Conservation (phyloP, 805 yeast species). For the Barnettozyma pratensis region DNA sequence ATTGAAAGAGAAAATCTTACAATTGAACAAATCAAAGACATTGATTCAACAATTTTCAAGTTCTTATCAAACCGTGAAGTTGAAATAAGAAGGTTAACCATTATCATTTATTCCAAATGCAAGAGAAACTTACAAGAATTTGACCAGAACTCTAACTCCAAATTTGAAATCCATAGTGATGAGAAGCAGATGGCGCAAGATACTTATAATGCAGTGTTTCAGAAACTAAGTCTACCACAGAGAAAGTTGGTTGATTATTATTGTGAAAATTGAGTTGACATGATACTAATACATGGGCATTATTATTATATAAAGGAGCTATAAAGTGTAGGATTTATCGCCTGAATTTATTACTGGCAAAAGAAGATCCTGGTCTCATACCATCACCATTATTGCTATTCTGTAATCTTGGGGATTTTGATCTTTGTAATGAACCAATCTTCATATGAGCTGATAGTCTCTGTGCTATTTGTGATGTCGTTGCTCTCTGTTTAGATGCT, state of each 20-base stretch:
- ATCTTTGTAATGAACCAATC: slow-evolving; percentile 13
- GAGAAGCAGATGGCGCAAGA: slow-evolving; percentile 17
- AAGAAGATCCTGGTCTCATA: slow-evolving; percentile 18
- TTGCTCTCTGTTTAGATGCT: slow-evolving; percentile 12
- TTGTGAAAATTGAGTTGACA: slow-evolving; percentile 15
- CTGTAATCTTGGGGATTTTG: slow-evolving; percentile 1
- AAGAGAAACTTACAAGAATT: slow-evolving; percentile 18
- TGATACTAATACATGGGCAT: neutral
- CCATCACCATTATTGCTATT: neutral
- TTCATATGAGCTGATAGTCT: slow-evolving; percentile 23
- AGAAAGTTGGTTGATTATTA: slow-evolving; percentile 43
- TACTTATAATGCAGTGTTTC: slow-evolving; percentile 29
- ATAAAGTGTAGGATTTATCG: neutral
- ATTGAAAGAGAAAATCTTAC: slow-evolving; percentile 15
- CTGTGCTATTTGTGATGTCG: slow-evolving; percentile 22
- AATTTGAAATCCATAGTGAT: slow-evolving; percentile 9
- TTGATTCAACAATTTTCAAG: slow-evolving; percentile 16
- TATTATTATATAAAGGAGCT: neutral
- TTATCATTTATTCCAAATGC: slow-evolving; percentile 23
- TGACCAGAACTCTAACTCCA: slow-evolving; percentile 14
- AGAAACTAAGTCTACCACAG: slow-evolving; percentile 37
- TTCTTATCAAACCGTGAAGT: slow-evolving; percentile 19
- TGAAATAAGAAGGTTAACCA: slow-evolving; percentile 24
- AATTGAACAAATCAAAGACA: slow-evolving; percentile 16
- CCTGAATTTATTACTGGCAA: slow-evolving; percentile 11